Evolutionary conservation across 1,284 basidiomycete genomes (phyloP).

Genomic region (Sanghuangporus baumii): DNA sequence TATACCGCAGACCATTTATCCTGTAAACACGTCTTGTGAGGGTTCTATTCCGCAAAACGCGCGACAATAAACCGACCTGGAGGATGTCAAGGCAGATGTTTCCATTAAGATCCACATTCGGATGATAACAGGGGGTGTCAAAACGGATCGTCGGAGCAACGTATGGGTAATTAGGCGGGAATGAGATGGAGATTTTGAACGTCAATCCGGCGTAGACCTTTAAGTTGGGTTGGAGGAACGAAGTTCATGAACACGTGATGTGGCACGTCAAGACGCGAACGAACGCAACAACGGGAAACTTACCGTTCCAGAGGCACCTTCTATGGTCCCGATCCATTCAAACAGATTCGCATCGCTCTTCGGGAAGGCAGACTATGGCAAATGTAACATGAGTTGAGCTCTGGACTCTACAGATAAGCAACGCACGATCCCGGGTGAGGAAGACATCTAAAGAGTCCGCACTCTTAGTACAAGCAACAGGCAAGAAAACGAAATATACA

Average conservation of each 20-base stretch:
- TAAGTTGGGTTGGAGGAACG: not conserved
- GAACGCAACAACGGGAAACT: conserved; percentile 23
- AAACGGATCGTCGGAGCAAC: conserved; percentile 75
- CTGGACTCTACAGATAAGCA: not conserved
- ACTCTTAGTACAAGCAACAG: conserved; percentile 2
- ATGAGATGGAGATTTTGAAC: conserved; percentile 76
- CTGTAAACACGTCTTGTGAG: conserved; percentile 31
- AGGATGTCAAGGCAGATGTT: conserved; percentile 85
- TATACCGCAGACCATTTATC: conserved; percentile 91
- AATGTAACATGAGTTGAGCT: not conserved
- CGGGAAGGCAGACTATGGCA: conserved; percentile 70
- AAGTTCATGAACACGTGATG: conserved; percentile 13
- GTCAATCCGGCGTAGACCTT: conserved; percentile 73
- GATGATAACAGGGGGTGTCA: conserved; percentile 80
- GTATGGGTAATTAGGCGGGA: conserved; percentile 82
- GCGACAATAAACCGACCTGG: conserved; percentile 41
- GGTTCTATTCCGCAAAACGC: not conserved
- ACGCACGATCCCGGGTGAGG: conserved; percentile 75
- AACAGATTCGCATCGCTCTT: conserved; percentile 77
- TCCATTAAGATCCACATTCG: conserved; percentile 74
- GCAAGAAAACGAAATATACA: not conserved
- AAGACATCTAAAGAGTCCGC: conserved; percentile 58
- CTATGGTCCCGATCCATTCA: conserved; percentile 81
- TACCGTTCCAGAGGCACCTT: conserved; percentile 71
- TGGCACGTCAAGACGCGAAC: conserved; percentile 13